A percentile compares a stretch with the other conserved stretches of the same genome.
Evolutionary conservation across 2,329 filamentous ascomycete genomes (phyloP).

Genomic region (Aplosporella prunicola): DNA sequence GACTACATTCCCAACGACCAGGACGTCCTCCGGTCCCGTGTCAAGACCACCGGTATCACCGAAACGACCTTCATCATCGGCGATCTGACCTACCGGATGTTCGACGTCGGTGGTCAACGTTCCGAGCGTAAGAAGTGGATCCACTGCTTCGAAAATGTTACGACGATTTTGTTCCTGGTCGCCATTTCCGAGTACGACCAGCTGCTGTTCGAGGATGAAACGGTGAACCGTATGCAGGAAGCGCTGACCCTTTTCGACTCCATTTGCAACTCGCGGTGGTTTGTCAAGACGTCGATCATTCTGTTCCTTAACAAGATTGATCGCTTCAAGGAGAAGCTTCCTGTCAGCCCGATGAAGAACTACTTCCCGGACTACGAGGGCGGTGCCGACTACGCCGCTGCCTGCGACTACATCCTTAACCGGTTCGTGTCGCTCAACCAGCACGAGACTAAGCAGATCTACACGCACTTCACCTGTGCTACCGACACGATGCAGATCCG

Average conservation of each 20-base stretch:
- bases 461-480: slow-evolving; percentile 98
- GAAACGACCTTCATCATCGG: slow-evolving; percentile 95
- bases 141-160: slow-evolving; percentile 97
- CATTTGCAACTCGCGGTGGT: slow-evolving; percentile 64
- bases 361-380: slow-evolving; percentile 75
- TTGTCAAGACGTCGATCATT: slow-evolving; percentile 64
- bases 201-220: slow-evolving; percentile 91
- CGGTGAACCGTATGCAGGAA: slow-evolving; percentile 66
- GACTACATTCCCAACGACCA: slow-evolving; percentile 95
- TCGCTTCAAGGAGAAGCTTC: slow-evolving; percentile 65
- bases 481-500: slow-evolving; percentile 98
- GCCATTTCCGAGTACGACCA: slow-evolving; percentile 97
- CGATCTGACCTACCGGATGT: slow-evolving; percentile 92
- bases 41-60: slow-evolving; percentile 96
- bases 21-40: slow-evolving; percentile 88
- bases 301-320: slow-evolving; percentile 70
- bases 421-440: slow-evolving; percentile 97
- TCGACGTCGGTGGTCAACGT: slow-evolving; percentile 90
- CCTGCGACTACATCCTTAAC: slow-evolving; percentile 98
- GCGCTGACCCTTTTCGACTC: slow-evolving; percentile 62
- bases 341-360: slow-evolving; percentile 65
- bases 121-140: slow-evolving; percentile 99
- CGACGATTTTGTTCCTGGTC: slow-evolving; percentile 90
- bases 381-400: slow-evolving; percentile 87
- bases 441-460: slow-evolving; percentile 99